Conservation (phyloP, 2,329 filamentous ascomycete species). For the Talaromyces atroroseus region DNA sequence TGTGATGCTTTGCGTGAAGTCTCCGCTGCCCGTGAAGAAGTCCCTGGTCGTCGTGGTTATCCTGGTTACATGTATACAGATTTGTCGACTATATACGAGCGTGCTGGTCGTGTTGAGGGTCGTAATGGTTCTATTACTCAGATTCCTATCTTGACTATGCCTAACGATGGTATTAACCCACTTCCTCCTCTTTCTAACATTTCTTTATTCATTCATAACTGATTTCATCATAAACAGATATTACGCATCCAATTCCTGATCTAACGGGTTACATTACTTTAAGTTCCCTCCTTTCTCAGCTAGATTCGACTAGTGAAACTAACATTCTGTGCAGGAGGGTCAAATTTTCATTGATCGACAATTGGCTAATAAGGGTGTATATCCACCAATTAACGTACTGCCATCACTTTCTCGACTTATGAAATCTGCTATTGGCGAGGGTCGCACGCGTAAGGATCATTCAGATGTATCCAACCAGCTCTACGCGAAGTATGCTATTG, state of each 20-base stretch:
- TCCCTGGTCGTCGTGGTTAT: slow-evolving; percentile 97
- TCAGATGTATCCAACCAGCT: slow-evolving; percentile 98
- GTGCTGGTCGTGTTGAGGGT: slow-evolving; percentile 92
- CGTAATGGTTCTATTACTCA: slow-evolving; percentile 98
- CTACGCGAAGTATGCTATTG: slow-evolving; percentile 99
- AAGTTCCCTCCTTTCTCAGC: neutral
- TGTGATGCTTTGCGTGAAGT: slow-evolving; percentile 98
- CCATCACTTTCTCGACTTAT: slow-evolving; percentile 98
- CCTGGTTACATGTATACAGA: slow-evolving; percentile 99
- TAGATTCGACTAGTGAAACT: neutral
- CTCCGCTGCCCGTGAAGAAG: slow-evolving; percentile 95
- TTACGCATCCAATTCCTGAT: slow-evolving; percentile 98
- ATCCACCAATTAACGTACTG: slow-evolving; percentile 97
- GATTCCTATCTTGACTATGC: slow-evolving; percentile 98
- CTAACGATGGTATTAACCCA: slow-evolving; percentile 71
- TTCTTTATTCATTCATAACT: neutral
- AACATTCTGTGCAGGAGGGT: slow-evolving; percentile 54
- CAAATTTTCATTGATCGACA: slow-evolving; percentile 97
- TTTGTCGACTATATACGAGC: slow-evolving; percentile 99
- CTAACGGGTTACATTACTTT: slow-evolving; percentile 93
- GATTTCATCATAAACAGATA: slow-evolving; percentile 52
- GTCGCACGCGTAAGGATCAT: slow-evolving; percentile 93
- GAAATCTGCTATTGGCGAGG: slow-evolving; percentile 99
- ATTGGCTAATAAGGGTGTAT: slow-evolving; percentile 93
- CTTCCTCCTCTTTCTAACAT: neutral